Percentiles rank a stretch among this genome's conserved stretches.
phyloP scores from a whole-genome alignment of 495 filamentous ascomycete genomes.

The Talaromyces trachyspermus region DNA sequence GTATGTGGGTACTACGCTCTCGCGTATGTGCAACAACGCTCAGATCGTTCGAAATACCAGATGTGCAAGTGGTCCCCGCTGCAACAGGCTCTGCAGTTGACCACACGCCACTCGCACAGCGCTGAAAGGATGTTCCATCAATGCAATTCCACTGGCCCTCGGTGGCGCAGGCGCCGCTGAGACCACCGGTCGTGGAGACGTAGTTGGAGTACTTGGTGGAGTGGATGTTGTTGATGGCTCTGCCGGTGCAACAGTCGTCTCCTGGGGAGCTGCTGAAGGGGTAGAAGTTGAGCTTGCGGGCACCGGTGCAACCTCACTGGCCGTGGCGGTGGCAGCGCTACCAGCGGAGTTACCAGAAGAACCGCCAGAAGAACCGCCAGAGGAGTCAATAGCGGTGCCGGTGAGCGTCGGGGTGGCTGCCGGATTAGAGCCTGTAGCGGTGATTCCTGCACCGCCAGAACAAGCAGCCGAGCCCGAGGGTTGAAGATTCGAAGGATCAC shows the following conservation, averaged over 20 bases:
- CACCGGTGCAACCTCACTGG: slow-evolving; percentile 11
- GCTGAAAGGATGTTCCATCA: slow-evolving; percentile 47
- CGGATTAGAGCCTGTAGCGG: slow-evolving; percentile 7
- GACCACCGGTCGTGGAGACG: slow-evolving; percentile 15
- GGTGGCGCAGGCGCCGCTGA: slow-evolving; percentile 31
- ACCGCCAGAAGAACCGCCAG: slow-evolving; percentile 10
- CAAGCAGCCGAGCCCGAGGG: slow-evolving; percentile 23
- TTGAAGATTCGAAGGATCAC: slow-evolving; percentile 21
- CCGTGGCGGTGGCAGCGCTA: slow-evolving; percentile 6
- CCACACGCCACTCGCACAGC: slow-evolving; percentile 60
- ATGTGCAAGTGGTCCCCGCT: slow-evolving; percentile 49
- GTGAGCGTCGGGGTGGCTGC: slow-evolving; percentile 11
- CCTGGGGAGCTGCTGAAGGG: slow-evolving; percentile 4
- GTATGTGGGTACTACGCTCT: not conserved
- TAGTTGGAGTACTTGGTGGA: slow-evolving; percentile 12
- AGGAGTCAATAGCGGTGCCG: slow-evolving; percentile 17
- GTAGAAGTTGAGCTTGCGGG: slow-evolving; percentile 1
- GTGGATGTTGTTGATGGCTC: slow-evolving; percentile 8
- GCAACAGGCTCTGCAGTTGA: slow-evolving; percentile 45
- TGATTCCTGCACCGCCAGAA: slow-evolving; percentile 14
- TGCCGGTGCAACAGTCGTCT: slow-evolving; percentile 8
- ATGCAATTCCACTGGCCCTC: slow-evolving; percentile 59
- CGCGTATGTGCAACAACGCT: slow-evolving; percentile 19
- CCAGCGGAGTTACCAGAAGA: slow-evolving; percentile 14
- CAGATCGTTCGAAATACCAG: slow-evolving; percentile 43